Evolutionary conservation across 768 basidiomycete genomes (phyloP).

Genomic region (Collybia sordida): DNA sequence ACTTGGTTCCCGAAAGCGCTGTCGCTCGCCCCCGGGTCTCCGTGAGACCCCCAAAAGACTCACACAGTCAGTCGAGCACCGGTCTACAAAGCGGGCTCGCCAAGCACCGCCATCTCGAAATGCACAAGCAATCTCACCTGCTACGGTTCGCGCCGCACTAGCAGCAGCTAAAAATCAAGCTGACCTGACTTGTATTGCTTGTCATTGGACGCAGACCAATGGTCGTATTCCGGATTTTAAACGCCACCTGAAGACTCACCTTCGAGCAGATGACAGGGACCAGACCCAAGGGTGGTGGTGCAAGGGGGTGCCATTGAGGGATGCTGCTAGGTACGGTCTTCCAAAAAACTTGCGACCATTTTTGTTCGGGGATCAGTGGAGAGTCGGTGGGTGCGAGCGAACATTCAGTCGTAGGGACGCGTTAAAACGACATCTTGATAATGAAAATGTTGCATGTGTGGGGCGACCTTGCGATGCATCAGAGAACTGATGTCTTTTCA

Average conservation of each 20-base stretch:
- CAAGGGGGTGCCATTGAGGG: constrained; percentile 32
- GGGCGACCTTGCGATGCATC: constrained; percentile 18
- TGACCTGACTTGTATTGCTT: constrained; percentile 44
- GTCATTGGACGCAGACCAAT: constrained; percentile 47
- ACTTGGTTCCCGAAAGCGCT: constrained; percentile 31
- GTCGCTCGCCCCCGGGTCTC: constrained; percentile 15
- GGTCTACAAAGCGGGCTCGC: constrained; percentile 25
- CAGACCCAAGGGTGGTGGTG: constrained; percentile 34
- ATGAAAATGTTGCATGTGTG: constrained; percentile 27
- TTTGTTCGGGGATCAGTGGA: constrained; percentile 23
- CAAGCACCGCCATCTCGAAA: constrained; percentile 44
- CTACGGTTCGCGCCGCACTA: constrained; percentile 17
- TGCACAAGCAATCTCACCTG: constrained; percentile 32
- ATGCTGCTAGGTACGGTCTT: constrained; percentile 16
- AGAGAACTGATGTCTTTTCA: constrained; percentile 3
- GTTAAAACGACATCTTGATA: constrained; percentile 42
- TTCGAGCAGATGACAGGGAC: constrained; percentile 42
- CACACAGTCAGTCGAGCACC: neutral
- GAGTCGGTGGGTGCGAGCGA: constrained; percentile 40
- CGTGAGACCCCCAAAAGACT: neutral
- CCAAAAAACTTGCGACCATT: constrained; percentile 21
- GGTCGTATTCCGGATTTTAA: constrained; percentile 57
- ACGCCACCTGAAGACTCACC: constrained; percentile 58
- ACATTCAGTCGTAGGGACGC: constrained; percentile 47
- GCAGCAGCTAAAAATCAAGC: constrained; percentile 11